Base-by-base conservation (phyloP, 805 yeast species). In the Suhomyces pyralidae region DNA sequence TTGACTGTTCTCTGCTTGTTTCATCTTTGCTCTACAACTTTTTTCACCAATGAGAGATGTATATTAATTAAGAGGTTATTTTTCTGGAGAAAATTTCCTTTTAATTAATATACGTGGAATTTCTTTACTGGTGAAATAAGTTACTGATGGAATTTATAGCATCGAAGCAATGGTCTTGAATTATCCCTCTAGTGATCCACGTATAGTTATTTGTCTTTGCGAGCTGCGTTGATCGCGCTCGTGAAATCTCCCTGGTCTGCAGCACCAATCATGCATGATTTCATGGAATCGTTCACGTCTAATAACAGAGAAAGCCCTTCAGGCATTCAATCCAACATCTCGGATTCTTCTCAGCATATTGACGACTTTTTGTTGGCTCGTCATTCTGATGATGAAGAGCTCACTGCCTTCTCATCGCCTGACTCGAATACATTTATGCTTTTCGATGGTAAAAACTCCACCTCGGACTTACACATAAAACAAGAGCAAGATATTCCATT, bases 231-330 rank as follows among this genome's bases (percentile, higher is more conserved):
- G 49, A 45, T 30, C 45, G 30, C 48, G 30, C 28, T 20, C 48
- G 24, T 19, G 9, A 45, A 24, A 10, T 49, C 49, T 32, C 43
- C 56, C 51, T 60, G 74, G 74, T 69, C 73, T 58, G 74, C 74
- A 69, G 74, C 74, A 66, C 73, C 74, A 67, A 61, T 67, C 70
- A 67, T 65, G 54, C 64, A 63, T 52, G 70, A 62, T 46, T 63
- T 65, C 55, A 57, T 64, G 55, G 70, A 58, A 46, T 52, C 58
- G 51, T 46, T 54, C 49, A 40, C 49, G 42, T 45, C 48, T 36
- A 49, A 46, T 19, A 43, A 46, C 28, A 38, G 51, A n/a, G 55
- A 50, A 9, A 38, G 46, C 20, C 50, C 49, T 36, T 24, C 52
- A 17, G 52, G 26, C 25, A 24, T 38, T 40, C 45, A 52, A 20